phyloP scores from a whole-genome alignment of 1,284 basidiomycete species.

The Apiotrichum sp. region DNA sequence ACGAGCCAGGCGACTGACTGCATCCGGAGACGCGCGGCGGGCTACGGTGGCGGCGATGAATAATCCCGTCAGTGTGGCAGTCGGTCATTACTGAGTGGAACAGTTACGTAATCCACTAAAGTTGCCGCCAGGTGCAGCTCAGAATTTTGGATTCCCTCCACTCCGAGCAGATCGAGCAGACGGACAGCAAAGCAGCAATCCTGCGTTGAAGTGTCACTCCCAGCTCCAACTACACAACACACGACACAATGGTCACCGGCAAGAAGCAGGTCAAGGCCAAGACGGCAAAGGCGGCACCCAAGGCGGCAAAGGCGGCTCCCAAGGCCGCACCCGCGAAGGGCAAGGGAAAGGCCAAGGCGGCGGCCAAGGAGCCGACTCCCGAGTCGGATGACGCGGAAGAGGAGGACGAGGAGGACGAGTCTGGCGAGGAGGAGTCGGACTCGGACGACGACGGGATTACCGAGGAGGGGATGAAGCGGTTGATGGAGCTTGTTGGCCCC shows the following conservation, averaged over 20 bases:
- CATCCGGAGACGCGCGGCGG: background rate
- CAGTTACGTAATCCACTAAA: background rate
- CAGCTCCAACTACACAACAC: background rate
- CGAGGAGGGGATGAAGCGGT: conserved; percentile 67
- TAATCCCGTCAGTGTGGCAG: background rate
- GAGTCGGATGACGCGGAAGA: conserved; percentile 5
- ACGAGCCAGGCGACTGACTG: too few relatives aligned
- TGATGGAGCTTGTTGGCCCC: conserved; percentile 60
- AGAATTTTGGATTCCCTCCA: conserved; percentile 11
- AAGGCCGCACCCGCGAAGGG: conserved; percentile 15
- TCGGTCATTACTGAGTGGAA: background rate
- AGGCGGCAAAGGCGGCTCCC: conserved; percentile 15
- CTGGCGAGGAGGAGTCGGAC: conserved; percentile 54
- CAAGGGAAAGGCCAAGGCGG: conserved; percentile 21
- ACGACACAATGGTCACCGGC: conserved; percentile 30
- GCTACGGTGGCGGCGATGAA: background rate
- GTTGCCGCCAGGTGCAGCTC: background rate
- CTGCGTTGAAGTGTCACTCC: too few relatives aligned
- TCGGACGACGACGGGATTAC: conserved; percentile 77
- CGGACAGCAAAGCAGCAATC: too few relatives aligned
- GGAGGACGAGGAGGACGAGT: conserved; percentile 25
- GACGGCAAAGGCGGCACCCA: conserved; percentile 13
- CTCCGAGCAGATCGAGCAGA: conserved; percentile 11
- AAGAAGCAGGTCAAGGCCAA: conserved; percentile 25
- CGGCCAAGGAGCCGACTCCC: conserved; percentile 11